Base-by-base conservation (phyloP, 768 basidiomycete genomes). In the Tricholoma terreum region DNA sequence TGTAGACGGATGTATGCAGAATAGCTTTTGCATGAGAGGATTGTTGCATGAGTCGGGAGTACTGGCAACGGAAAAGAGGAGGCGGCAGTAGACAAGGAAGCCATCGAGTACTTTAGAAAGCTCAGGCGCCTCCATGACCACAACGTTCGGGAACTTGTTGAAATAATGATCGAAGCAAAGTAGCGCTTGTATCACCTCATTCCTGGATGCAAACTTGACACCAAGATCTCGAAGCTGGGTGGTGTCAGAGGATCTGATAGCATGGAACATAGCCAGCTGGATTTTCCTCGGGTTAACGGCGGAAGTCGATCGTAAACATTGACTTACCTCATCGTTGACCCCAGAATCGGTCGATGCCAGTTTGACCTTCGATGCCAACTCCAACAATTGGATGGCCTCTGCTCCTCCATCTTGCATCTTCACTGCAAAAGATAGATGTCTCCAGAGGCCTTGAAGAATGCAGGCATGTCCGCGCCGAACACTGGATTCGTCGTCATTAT, bases 111-210 rank as follows among this genome's bases (percentile, higher is more conserved):
- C 63, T 1, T 57, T 24, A 8, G 69, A 61, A 4, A 79, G 59
- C n/a, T 68, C 67, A 10, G 55, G 31, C 1, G 71, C 64, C 0
- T 57, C 62, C 19, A 67, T 58, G 4, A 66, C 61, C 12, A 64
- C 56, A 17, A 77, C 63, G 4, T 51, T 54, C 6, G 71, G 69
- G 4, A 69, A 61, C 6, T 57, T 54, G 7, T 60, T 56, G 61
- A 79, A 82, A 43, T 69, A 63, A 52, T 77, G 73, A 59, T 82
- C 77, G 10, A 82, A 62, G 52, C 78, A 79, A 6, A 82, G 80
- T 60, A n/a, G 77, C 75, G 0, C 76, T 71, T 8, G 72, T 59
- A 2, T 40, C 9, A 27, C 73, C 72, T 2, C 66, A 57, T 30
- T 54, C 54, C 22, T 53, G 15, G 22, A 63, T 43, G 55, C 46